Conservation (phyloP, 129 eudicot genomes). For the Dittrichia graveolens region DNA sequence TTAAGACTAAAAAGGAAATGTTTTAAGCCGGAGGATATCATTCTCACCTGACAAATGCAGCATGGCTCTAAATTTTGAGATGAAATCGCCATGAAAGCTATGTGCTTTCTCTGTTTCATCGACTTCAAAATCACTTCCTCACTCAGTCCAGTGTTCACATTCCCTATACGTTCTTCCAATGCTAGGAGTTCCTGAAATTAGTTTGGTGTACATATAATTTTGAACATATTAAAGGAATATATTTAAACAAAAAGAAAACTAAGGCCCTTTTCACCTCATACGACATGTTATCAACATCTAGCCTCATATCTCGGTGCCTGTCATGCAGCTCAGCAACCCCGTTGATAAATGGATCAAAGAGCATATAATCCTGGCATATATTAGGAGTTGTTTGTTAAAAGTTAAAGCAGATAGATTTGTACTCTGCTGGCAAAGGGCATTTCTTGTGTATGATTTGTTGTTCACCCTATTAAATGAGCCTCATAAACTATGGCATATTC, state of each 20-base stretch:
- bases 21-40: background rate
- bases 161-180: conserved; percentile 76
- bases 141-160: conserved; percentile 69
- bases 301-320: conserved; percentile 85
- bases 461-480: conserved; percentile 8
- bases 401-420: background rate
- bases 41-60: conserved; percentile 73
- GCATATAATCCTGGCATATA: conserved; percentile 61
- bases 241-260: background rate
- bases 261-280: conserved; percentile 59
- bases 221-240: background rate
- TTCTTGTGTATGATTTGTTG: background rate
- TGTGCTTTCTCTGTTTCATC: conserved; percentile 54
- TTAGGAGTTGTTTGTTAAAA: background rate
- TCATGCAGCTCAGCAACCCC: conserved; percentile 76
- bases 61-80: conserved; percentile 46
- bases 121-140: conserved; percentile 55
- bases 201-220: background rate
- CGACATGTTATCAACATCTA: conserved; percentile 89
- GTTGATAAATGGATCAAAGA: conserved; percentile 62
- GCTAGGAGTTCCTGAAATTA: conserved; percentile 71
- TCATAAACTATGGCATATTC: conserved; percentile 3
- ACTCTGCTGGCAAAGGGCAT: conserved; percentile 3
- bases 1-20: too few relatives aligned
- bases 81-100: conserved; percentile 36